phyloP scores from a whole-genome alignment of 495 filamentous ascomycete species.

The Cercophora newfieldiana region DNA sequence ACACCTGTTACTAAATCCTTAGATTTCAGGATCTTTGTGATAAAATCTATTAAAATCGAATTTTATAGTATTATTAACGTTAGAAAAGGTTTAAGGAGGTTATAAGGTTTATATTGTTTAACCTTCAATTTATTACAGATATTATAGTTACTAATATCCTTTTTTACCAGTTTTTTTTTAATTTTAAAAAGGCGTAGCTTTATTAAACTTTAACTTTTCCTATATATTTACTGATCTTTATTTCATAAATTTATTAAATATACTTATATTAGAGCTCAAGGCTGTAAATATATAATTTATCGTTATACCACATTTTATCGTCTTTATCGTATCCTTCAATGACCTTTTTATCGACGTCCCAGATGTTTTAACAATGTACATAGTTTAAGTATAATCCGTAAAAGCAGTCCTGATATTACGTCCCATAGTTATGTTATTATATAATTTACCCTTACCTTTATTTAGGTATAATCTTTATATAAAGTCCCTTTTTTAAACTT shows the following conservation, averaged over 20 bases:
- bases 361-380: neutral
- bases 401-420: neutral
- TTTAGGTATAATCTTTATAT: neutral
- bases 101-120: neutral
- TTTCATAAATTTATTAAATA: neutral
- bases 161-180: neutral
- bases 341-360: neutral
- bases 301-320: neutral
- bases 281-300: neutral
- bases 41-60: conserved; percentile 1
- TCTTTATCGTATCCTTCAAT: neutral
- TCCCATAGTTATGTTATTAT: neutral
- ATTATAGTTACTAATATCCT: neutral
- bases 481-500: neutral
- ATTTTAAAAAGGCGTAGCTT: neutral
- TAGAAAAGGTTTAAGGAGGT: neutral
- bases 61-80: too few relatives aligned
- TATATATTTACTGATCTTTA: conserved; percentile 2
- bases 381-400: neutral
- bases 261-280: neutral
- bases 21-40: neutral
- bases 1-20: neutral
- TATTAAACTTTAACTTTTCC: neutral
- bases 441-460: neutral
- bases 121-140: neutral